A percentile compares a stretch with the other conserved stretches of the same genome.
Evolutionary conservation across 2,329 filamentous ascomycete genomes (phyloP).

Genomic region (Cryphonectria radicalis): DNA sequence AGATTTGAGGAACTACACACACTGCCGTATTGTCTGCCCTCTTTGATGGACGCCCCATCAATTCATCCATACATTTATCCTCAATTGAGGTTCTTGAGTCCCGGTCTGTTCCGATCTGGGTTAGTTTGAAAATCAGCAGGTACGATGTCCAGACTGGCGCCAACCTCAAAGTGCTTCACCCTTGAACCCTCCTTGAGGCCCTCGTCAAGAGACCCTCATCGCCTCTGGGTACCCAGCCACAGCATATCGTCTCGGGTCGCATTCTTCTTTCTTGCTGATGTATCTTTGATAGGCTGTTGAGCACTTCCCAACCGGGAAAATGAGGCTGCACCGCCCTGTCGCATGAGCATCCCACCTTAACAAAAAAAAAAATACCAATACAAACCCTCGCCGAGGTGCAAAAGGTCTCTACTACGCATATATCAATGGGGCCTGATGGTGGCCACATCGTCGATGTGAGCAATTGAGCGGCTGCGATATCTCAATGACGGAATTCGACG

Average conservation of each 20-base stretch:
- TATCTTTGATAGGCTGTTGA: slow-evolving; percentile 20
- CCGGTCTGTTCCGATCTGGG: slow-evolving; percentile 14
- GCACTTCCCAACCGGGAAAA: slow-evolving; percentile 16
- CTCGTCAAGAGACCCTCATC: slow-evolving; percentile 11
- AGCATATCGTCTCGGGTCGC: slow-evolving; percentile 12
- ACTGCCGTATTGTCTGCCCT: not conserved
- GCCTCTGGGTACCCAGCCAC: slow-evolving; percentile 20
- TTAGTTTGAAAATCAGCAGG: slow-evolving; percentile 24
- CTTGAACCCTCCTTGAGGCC: slow-evolving; percentile 13
- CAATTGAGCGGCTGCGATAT: slow-evolving; percentile 7
- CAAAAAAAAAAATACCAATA: not conserved
- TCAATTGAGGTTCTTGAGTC: slow-evolving; percentile 11
- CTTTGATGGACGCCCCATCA: not conserved
- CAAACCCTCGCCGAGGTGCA: slow-evolving; percentile 6
- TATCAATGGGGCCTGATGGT: slow-evolving; percentile 11
- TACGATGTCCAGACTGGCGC: slow-evolving; percentile 25
- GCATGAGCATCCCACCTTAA: slow-evolving; percentile 24
- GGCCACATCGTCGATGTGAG: slow-evolving; percentile 9
- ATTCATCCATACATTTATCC: not conserved
- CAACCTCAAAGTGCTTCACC: slow-evolving; percentile 19
- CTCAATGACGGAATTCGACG: not conserved
- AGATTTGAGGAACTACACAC: not conserved
- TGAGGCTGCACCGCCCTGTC: slow-evolving; percentile 22
- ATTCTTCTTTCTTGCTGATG: not conserved
- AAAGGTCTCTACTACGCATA: not conserved